A percentile compares a stretch with the other conserved stretches of the same genome.
These are phyloP conservation scores for Fragaria iinumae DNA, from an alignment of 306 rosid species.

Conservation along the genomic window DNA sequence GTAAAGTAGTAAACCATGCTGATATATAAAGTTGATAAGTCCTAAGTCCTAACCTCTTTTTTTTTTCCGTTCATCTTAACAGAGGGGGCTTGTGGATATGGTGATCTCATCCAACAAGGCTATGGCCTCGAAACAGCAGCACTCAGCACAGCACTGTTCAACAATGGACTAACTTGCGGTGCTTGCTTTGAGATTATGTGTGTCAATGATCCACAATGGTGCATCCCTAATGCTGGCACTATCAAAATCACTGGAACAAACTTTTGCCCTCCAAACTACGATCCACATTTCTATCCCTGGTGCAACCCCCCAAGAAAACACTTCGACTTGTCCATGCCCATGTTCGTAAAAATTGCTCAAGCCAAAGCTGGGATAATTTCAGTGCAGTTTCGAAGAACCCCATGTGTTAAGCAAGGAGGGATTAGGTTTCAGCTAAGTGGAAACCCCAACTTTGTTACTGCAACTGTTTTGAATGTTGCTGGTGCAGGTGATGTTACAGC, in stretches of 20 bases:
- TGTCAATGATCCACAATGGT: background rate
- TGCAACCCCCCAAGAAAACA: background rate
- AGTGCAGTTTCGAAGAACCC: too few relatives aligned
- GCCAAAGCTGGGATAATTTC: too few relatives aligned
- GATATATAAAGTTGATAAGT: too few relatives aligned
- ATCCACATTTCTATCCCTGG: background rate
- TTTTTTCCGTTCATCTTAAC: background rate
- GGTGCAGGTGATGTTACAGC: too few relatives aligned
- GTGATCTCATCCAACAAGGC: background rate
- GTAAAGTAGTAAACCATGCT: too few relatives aligned
- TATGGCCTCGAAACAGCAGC: background rate
- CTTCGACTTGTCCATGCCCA: background rate
- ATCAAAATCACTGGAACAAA: background rate
- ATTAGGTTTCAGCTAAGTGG: too few relatives aligned
- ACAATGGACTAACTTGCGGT: background rate
- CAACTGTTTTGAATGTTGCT: too few relatives aligned
- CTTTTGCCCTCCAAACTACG: background rate
- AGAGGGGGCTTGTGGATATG: constrained; percentile 2
- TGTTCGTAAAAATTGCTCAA: too few relatives aligned
- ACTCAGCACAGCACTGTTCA: background rate
- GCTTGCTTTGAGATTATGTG: background rate
- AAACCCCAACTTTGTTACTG: too few relatives aligned
- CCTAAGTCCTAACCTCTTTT: too few relatives aligned
- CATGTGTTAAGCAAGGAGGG: too few relatives aligned
- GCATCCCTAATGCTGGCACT: background rate